Evolutionary conservation across 2,329 filamentous ascomycete species (phyloP), one percentile per base, ranked within the genome.

Genomic region (Aspergillus alliaceus): DNA sequence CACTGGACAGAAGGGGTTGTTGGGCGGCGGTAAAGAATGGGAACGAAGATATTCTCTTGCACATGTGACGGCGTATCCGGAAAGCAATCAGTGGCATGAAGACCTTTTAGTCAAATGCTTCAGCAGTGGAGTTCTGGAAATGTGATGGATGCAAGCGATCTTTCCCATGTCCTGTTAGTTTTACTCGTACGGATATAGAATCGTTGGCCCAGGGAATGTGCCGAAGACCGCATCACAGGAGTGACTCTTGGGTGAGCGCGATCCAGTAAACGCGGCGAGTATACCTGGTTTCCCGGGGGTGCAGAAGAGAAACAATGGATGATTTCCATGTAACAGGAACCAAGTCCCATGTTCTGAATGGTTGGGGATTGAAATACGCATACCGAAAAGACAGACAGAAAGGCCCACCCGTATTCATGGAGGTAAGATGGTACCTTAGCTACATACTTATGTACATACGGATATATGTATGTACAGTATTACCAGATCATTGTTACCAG

Each of bases 31-130:
- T n/a, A n/a, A n/a, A n/a, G n/a, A n/a, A n/a, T n/a, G 31, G 35
- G 15, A 34, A 37, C 14, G 29, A 42, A 44, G 46, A 54, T 46
- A 57, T 32, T 32, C 25, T 51, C 58, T 63, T 63, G 58, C 62
- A 64, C 62, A 57, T 57, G 63, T 62, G 61, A 63, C 56, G 66
- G 66, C 65, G 65, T 67, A 66, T 60, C 51, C 54, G 64, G 64
- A 57, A 59, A 63, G 59, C 58, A 56, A 54, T 60, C 55, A 59
- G 56, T 48, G 56, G 58, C 54, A 64, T 66, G 54, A 60, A 55
- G 53, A 53, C 24, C 22, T 44, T 42, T 44, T 40, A 39, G 44
- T 56, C 34, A 44, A 59, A 40, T 53, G 51, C 59, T 59, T 64
- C 56, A 56, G 57, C 60, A 58, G 54, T 53, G 64, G 61, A 63